Conservation (phyloP, 331 rosid species). For the Ulmus americana region DNA sequence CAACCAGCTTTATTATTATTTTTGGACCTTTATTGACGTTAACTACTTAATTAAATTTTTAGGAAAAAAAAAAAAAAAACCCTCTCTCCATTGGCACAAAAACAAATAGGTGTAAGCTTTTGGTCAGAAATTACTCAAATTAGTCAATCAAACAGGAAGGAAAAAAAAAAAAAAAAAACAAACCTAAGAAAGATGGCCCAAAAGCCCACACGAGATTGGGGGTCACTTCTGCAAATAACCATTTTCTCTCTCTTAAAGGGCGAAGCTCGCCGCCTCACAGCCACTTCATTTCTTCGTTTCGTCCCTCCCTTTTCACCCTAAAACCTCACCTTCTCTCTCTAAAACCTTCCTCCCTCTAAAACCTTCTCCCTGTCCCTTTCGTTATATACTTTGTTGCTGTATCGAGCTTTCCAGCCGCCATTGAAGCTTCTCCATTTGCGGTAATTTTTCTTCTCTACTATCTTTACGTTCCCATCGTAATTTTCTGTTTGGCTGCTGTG, state of each 20-base stretch:
- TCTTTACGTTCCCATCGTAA: no score
- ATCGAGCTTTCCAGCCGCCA: neutral
- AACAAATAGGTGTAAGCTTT: no score
- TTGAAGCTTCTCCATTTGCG: neutral
- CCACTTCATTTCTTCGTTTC: neutral
- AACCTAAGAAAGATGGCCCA: neutral
- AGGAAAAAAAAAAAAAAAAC: no score
- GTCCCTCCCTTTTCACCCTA: neutral
- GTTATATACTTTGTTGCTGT: neutral
- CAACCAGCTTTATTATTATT: no score
- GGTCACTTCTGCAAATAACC: neutral
- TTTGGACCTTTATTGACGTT: no score
- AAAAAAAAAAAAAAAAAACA: no score
- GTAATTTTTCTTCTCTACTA: neutral
- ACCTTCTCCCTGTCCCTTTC: neutral
- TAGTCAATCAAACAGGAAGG: no score
- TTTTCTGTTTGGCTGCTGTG: no score
- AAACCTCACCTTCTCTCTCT: neutral
- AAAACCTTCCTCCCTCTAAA: neutral
- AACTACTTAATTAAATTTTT: no score
- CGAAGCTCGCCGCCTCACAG: slow-evolving; percentile 6
- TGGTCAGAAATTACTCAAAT: no score
- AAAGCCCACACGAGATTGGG: neutral
- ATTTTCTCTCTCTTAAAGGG: neutral
- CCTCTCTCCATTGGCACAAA: no score